Conservation (phyloP, 192 early-diverging fungal genomes). For the Backusella liffmaniae region DNA sequence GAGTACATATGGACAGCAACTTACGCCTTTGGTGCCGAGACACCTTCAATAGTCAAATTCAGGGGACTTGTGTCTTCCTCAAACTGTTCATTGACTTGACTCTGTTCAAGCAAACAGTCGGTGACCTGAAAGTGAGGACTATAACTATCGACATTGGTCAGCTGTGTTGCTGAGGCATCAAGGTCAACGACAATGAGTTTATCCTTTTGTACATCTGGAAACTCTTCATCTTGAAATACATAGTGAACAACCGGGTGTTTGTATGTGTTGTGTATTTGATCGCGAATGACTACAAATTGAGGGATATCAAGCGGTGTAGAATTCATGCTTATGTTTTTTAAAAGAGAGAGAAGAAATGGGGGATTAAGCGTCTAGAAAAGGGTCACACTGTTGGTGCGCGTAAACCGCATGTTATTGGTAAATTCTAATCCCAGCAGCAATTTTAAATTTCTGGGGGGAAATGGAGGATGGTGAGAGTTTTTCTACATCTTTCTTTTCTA, state of each 20-base stretch:
- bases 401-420: not conserved
- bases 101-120: slow-evolving; percentile 30
- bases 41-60: slow-evolving; percentile 36
- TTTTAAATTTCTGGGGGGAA: not conserved
- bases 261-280: slow-evolving; percentile 35
- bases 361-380: not conserved
- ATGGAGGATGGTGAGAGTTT: not conserved
- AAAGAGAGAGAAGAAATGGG: not conserved
- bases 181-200: slow-evolving; percentile 39
- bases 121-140: slow-evolving; percentile 45
- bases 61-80: slow-evolving; percentile 23
- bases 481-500: not conserved
- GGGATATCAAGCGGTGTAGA: slow-evolving; percentile 28
- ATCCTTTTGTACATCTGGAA: slow-evolving; percentile 37
- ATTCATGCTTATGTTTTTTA: not conserved
- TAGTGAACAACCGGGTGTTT: slow-evolving; percentile 46
- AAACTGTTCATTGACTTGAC: slow-evolving; percentile 13
- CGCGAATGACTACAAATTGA: slow-evolving; percentile 46
- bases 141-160: slow-evolving; percentile 30
- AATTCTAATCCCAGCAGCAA: not conserved
- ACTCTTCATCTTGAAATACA: slow-evolving; percentile 44
- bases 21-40: slow-evolving; percentile 28
- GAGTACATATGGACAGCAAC: not conserved
- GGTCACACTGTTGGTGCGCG: not conserved
- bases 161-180: slow-evolving; percentile 22